Base-by-base conservation (phyloP, 1,284 basidiomycete genomes). In the Sanghuangporus baumii region DNA sequence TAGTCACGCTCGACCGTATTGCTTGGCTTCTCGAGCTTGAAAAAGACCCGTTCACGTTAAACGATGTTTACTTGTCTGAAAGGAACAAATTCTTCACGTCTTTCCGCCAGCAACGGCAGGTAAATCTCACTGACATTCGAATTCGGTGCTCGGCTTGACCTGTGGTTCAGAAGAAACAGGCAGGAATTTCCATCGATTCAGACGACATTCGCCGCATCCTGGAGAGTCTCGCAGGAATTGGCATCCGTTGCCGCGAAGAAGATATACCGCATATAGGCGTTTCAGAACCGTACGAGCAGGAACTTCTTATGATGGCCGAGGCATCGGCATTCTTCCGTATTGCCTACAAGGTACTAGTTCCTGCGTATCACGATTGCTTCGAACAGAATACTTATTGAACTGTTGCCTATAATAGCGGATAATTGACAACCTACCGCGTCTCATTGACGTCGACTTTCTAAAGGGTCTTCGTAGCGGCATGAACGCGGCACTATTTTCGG, bases 311-410 rank as follows among this genome's bases (percentile, higher is more conserved):
- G 37, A 80, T 82, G 78, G 79, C 81, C 1, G 79, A 81, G 60
- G 79, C 81, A 1, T 70, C 79, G 6, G 81, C 77, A 1, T 83
- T 82, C 69, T 83, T 81, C 69, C 76, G 80, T 65, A 76, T 81
- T 3, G 69, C 78, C 1, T 79, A 79, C 68, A 80, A 79, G 76
- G 80, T 78, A 38, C n/a, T 2, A 7, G 43, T 46, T 46, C 43
- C 5, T 2, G 4, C 14, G 16, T 46, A 6, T 34, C 20, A 9
- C 31, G 6, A n/a, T 31, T 36, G 14, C 16, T 14, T 11, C 3
- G 8, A 14, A 34, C 9, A 26, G 31, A 41, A 46, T 57, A 36
- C 26, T 5, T 31, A 11, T 31, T 34, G n/a, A 6, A 11, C 36
- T n/a, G 20, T 14, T 46, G 11, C 26, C 6, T 20, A 18, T 16